These are phyloP conservation scores for Neoboletus magnificus DNA, from an alignment of 768 basidiomycete genomes.

Conservation along the genomic window DNA sequence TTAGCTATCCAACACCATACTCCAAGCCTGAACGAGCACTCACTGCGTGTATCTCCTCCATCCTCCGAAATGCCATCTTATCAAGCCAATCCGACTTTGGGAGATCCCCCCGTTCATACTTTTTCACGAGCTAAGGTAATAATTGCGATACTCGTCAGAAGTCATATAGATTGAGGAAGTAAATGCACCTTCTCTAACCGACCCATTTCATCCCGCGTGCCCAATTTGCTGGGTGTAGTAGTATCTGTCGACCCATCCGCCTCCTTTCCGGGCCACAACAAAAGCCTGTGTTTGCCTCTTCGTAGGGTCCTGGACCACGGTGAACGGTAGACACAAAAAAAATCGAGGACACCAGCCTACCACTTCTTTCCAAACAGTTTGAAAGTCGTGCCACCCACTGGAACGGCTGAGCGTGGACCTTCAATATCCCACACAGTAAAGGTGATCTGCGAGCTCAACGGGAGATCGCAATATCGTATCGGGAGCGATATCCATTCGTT, in stretches of 20 bases:
- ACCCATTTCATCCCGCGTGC: conserved; percentile 88
- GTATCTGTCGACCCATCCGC: conserved; percentile 84
- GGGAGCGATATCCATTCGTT: conserved; percentile 94
- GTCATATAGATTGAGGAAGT: neutral
- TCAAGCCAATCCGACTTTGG: conserved; percentile 96
- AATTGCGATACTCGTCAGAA: neutral
- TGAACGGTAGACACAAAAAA: neutral
- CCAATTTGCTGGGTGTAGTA: conserved; percentile 84
- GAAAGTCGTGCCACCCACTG: conserved; percentile 91
- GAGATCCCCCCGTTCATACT: conserved; percentile 92
- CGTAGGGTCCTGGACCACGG: conserved; percentile 65
- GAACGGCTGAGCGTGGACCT: conserved; percentile 71
- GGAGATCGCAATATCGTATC: conserved; percentile 91
- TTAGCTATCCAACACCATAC: neutral
- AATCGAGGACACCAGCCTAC: conserved; percentile 38
- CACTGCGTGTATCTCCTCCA: conserved; percentile 93
- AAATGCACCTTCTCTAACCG: conserved; percentile 77
- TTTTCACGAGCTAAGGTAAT: conserved; percentile 72
- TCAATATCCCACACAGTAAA: conserved; percentile 97
- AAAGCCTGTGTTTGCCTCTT: conserved; percentile 85
- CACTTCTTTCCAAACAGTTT: conserved; percentile 91
- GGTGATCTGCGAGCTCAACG: conserved; percentile 80
- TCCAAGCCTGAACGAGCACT: conserved; percentile 20
- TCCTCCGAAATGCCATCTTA: conserved; percentile 87
- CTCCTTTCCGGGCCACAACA: conserved; percentile 78